Percentiles rank a stretch among this genome's conserved stretches.
These are phyloP conservation scores for Penicillium fimorum DNA, from an alignment of 495 filamentous ascomycete species.

Conservation along the genomic window DNA sequence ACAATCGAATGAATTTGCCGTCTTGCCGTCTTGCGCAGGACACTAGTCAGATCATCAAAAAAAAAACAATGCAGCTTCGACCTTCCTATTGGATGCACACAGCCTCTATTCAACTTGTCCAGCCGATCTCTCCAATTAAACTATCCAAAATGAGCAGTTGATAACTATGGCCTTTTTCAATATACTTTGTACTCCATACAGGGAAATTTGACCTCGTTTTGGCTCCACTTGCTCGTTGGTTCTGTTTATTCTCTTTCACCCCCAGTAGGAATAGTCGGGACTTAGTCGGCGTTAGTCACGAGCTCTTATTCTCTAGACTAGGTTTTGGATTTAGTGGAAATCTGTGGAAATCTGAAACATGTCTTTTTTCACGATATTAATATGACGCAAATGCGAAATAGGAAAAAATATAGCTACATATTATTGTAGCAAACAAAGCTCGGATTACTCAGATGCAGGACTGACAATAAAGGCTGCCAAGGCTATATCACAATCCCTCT, in stretches of 20 bases:
- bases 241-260: conserved; percentile 1
- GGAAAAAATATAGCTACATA: background rate
- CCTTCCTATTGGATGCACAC: background rate
- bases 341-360: conserved; percentile 3
- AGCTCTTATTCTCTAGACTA: background rate
- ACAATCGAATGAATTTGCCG: background rate
- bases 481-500: background rate
- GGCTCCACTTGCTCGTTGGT: background rate
- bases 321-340: background rate
- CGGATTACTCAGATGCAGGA: background rate
- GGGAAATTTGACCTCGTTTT: background rate
- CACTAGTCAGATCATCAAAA: conserved; percentile 6
- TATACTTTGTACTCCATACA: background rate
- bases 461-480: background rate
- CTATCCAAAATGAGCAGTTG: background rate
- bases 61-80: background rate
- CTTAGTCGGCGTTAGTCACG: background rate
- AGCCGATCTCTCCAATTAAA: background rate
- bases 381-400: background rate
- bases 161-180: background rate
- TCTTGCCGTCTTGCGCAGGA: background rate
- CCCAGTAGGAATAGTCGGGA: background rate
- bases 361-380: background rate
- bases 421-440: background rate
- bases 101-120: background rate